phyloP scores from a whole-genome alignment of 2,329 filamentous ascomycete genomes.

The Gaeumannomyces tritici region DNA sequence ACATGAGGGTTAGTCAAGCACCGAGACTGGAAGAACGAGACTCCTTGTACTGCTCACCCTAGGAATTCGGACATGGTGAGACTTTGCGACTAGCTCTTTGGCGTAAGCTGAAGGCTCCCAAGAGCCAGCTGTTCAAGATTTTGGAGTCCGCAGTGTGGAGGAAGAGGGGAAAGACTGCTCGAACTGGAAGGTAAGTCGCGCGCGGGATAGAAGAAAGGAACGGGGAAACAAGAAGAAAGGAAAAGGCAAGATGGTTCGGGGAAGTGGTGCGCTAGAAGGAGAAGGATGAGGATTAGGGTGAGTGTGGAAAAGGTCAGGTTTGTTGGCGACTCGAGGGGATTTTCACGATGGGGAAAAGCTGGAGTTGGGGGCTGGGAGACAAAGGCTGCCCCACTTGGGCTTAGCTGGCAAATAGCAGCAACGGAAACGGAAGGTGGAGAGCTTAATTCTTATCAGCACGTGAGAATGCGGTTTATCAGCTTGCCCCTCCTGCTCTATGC shows the following conservation, averaged over 20 bases:
- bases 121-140: neutral
- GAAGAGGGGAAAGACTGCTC: neutral
- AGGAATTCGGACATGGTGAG: conserved; percentile 11
- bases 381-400: neutral
- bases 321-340: neutral
- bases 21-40: neutral
- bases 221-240: neutral
- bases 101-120: neutral
- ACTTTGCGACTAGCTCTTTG: neutral
- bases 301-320: neutral
- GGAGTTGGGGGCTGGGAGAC: neutral
- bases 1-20: neutral
- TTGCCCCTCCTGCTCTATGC: neutral
- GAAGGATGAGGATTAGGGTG: neutral
- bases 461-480: neutral
- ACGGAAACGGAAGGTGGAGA: neutral
- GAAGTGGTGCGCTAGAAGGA: neutral
- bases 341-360: neutral
- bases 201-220: neutral
- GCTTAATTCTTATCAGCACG: neutral
- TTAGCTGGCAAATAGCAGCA: neutral
- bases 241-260: neutral
- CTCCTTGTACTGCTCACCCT: conserved; percentile 7
- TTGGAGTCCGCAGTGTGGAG: neutral
- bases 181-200: neutral